Conservation (phyloP, 345 rosid species). For the Viola odorata region DNA sequence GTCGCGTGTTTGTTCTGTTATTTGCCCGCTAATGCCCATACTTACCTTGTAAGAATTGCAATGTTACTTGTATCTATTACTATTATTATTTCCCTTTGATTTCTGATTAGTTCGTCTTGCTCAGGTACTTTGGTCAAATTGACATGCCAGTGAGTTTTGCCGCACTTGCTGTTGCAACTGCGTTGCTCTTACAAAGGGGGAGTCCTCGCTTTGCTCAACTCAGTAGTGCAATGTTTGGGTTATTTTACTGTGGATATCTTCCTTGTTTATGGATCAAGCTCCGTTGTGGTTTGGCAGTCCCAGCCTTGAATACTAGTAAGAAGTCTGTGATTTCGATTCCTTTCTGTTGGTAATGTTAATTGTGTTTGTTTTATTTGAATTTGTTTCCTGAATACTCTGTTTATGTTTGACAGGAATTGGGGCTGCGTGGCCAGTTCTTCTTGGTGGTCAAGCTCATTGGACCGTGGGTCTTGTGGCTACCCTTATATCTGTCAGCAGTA, state of each 20-base stretch:
- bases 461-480: slow-evolving; percentile 91
- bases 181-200: slow-evolving; percentile 81
- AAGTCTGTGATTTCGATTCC: slow-evolving; percentile 11
- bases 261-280: slow-evolving; percentile 97
- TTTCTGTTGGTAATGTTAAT: slow-evolving; percentile 1
- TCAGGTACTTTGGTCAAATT: slow-evolving; percentile 80
- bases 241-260: slow-evolving; percentile 85
- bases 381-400: slow-evolving; percentile 19
- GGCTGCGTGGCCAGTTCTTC: slow-evolving; percentile 62
- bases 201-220: slow-evolving; percentile 91
- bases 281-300: slow-evolving; percentile 75
- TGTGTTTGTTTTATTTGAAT: background rate
- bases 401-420: slow-evolving; percentile 54
- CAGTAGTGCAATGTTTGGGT: slow-evolving; percentile 82
- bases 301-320: slow-evolving; percentile 79
- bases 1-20: slow-evolving; percentile 76
- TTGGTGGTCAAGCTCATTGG: slow-evolving; percentile 92
- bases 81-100: background rate
- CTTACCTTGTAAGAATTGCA: slow-evolving; percentile 66
- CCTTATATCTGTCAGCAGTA: slow-evolving; percentile 70
- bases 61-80: background rate
- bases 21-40: slow-evolving; percentile 77
- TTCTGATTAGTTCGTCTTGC: slow-evolving; percentile 18
- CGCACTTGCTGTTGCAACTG: slow-evolving; percentile 72
- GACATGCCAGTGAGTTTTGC: slow-evolving; percentile 75